Evolutionary conservation across 2,329 filamentous ascomycete species (phyloP), one percentile per base, ranked within the genome.

Genomic region (Fusarium virguliforme): DNA sequence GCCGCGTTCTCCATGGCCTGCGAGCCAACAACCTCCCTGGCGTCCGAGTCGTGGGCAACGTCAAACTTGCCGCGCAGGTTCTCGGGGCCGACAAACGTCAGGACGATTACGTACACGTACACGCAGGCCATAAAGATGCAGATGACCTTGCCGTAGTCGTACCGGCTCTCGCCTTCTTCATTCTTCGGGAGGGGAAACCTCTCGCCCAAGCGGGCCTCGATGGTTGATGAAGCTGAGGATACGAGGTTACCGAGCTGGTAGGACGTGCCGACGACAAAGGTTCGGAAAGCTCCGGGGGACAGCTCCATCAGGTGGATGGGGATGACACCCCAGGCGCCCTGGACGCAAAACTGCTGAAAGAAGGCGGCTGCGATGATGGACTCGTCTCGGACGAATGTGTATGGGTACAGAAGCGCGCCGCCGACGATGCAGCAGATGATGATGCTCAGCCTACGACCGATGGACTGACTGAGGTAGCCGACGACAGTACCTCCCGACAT

Each of bases 51-150:
- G 54, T 86, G 81, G 3, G 73, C 80, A 0, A 86, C 81, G 60
- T 87, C 86, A 71, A 89, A 88, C 70, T 82, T 85, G 70, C 84
- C 82, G 35, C 81, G 78, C 59, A 88, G 75, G 64, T 87, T 83
- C 80, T 89, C 87, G 1, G 87, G 87, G 0, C 92, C 92, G 4
- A 93, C 46, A 9, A 93, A 79, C 0, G 90, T 91, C 60, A 94
- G 77, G 6, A 89, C 1, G 38, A 90, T 85, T n/a, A 88, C 83
- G 65, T 89, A 90, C 28, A 77, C 86, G 73, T 88, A 97, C 1
- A 97, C 94, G 73, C 91, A 94, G 1, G 87, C 94, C 92, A 97
- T 94, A 81, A 97, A 97, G 76, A 97, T 96, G 77, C 91, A 94
- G 70, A 97, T 95, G 9, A 97, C 94, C 74, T 91, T 91, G 40